These are phyloP conservation scores for Nakazawaea wickerhamii DNA, from an alignment of 805 yeast species.

Conservation along the genomic window DNA sequence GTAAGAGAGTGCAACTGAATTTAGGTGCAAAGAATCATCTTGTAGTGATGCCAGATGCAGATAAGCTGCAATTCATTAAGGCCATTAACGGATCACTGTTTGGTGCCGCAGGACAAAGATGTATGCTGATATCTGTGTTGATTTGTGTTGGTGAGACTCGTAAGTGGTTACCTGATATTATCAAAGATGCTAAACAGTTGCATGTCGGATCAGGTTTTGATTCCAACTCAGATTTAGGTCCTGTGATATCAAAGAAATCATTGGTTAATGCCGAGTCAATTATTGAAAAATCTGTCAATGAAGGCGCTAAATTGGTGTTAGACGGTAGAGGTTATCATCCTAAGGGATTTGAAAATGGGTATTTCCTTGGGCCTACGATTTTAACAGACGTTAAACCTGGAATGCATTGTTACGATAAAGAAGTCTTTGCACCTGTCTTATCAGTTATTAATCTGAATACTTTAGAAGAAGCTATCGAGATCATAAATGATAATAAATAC, in stretches of 20 bases:
- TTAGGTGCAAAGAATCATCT: constrained; percentile 79
- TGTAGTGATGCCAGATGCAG: constrained; percentile 68
- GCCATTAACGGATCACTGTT: constrained; percentile 72
- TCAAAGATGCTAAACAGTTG: constrained; percentile 50
- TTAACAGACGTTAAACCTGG: constrained; percentile 58
- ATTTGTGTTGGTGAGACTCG: constrained; percentile 66
- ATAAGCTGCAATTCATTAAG: constrained; percentile 55
- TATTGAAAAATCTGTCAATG: constrained; percentile 48
- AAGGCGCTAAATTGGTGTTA: constrained; percentile 57
- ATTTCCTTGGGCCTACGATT: constrained; percentile 70
- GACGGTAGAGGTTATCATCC: constrained; percentile 55
- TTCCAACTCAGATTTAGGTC: constrained; percentile 59
- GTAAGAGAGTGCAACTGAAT: constrained; percentile 73
- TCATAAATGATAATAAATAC: constrained; percentile 51
- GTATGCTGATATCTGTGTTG: constrained; percentile 72
- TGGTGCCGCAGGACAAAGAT: constrained; percentile 83
- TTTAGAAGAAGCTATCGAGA: constrained; percentile 60
- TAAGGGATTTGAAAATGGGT: constrained; percentile 43
- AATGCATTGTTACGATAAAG: constrained; percentile 68
- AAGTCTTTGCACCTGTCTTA: constrained; percentile 74
- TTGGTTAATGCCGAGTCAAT: constrained; percentile 49
- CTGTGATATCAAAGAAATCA: constrained; percentile 60
- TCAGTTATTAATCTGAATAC: constrained; percentile 56
- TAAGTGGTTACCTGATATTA: constrained; percentile 58
- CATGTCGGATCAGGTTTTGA: constrained; percentile 65